Evolutionary conservation across 768 basidiomycete species (phyloP).

Genomic region (Candolleomyces eurysporus): DNA sequence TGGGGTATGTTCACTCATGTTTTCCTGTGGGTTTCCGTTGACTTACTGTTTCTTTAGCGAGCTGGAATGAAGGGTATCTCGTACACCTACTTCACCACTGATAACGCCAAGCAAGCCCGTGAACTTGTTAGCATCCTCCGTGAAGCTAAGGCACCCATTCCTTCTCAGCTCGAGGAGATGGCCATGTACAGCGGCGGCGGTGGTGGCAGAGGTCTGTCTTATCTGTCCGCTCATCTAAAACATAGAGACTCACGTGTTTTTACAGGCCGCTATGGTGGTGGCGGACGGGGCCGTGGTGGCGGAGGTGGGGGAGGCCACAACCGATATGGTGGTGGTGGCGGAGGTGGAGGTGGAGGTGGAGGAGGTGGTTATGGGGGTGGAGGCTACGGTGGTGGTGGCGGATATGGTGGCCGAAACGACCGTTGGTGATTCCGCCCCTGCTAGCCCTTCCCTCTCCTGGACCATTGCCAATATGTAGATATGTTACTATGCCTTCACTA

Average conservation of each 20-base stretch:
- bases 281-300: constrained; percentile 28
- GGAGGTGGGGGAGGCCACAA: constrained; percentile 40
- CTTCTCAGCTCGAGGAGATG: constrained; percentile 93
- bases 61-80: constrained; percentile 90
- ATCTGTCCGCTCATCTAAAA: neutral
- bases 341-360: constrained; percentile 43
- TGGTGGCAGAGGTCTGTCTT: constrained; percentile 61
- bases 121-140: constrained; percentile 84
- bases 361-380: constrained; percentile 40
- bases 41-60: constrained; percentile 48
- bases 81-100: constrained; percentile 96
- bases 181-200: constrained; percentile 81
- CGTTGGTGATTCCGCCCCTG: constrained; percentile 13
- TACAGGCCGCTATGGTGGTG: constrained; percentile 61
- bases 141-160: constrained; percentile 84
- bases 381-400: constrained; percentile 38
- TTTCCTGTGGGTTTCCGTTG: neutral
- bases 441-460: too few species aligned
- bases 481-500: too few species aligned
- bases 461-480: too few species aligned
- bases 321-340: constrained; percentile 38
- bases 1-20: constrained; percentile 48
- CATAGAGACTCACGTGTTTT: constrained; percentile 9
- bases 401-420: constrained; percentile 38
- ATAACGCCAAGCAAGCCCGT: constrained; percentile 91